Conservation (phyloP, 2,329 filamentous ascomycete genomes). For the Fusarium nematophilum region DNA sequence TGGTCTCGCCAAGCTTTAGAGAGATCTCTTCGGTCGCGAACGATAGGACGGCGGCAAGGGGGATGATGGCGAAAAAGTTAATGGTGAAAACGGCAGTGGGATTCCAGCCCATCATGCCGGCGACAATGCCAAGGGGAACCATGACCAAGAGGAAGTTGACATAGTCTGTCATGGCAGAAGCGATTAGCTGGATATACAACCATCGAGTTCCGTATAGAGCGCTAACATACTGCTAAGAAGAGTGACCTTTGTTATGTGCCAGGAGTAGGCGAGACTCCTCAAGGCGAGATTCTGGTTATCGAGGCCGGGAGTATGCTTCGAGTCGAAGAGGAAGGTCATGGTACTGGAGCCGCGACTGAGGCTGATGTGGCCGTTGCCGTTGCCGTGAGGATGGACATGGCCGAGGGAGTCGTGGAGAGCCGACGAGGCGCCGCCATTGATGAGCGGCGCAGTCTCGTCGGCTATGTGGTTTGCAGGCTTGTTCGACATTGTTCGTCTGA, state of each 20-base stretch:
- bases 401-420: slow-evolving; percentile 27
- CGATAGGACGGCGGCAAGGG: slow-evolving; percentile 77
- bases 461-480: slow-evolving; percentile 40
- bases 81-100: slow-evolving; percentile 77
- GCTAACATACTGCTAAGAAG: slow-evolving; percentile 66
- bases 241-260: slow-evolving; percentile 68
- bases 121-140: slow-evolving; percentile 78
- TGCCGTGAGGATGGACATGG: slow-evolving; percentile 16
- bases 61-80: slow-evolving; percentile 85
- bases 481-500: slow-evolving; percentile 49
- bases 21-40: slow-evolving; percentile 85
- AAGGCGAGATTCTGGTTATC: slow-evolving; percentile 60
- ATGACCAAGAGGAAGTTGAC: slow-evolving; percentile 79
- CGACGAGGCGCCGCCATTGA: slow-evolving; percentile 51
- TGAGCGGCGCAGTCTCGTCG: slow-evolving; percentile 57
- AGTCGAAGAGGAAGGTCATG: slow-evolving; percentile 60
- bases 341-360: slow-evolving; percentile 38
- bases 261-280: slow-evolving; percentile 59
- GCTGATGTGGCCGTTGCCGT: slow-evolving; percentile 39
- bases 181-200: slow-evolving; percentile 12
- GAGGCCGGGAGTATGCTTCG: slow-evolving; percentile 62
- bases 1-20: slow-evolving; percentile 75
- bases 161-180: slow-evolving; percentile 56
- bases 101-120: slow-evolving; percentile 71
- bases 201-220: not conserved